phyloP scores from a whole-genome alignment of 2,329 filamentous ascomycete genomes.

The Pseudohalonectria lignicola region DNA sequence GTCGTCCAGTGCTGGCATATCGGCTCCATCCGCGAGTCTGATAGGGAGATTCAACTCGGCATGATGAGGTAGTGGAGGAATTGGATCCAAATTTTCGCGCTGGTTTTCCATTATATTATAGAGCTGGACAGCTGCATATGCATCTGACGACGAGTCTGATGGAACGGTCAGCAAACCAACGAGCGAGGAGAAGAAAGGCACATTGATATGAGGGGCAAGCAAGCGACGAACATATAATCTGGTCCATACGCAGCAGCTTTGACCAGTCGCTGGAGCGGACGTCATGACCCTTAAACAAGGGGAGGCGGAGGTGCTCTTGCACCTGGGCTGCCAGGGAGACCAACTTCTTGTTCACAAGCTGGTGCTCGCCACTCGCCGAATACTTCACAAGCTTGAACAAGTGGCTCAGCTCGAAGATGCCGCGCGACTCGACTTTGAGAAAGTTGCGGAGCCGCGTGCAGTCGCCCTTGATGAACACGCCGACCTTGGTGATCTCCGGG shows the following conservation, averaged over 20 bases:
- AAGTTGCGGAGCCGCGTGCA: constrained; percentile 56
- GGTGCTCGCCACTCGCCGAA: constrained; percentile 35
- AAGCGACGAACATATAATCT: constrained; percentile 56
- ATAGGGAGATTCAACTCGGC: constrained; percentile 59
- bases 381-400: constrained; percentile 69
- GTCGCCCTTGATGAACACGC: constrained; percentile 65
- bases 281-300: constrained; percentile 59
- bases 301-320: constrained; percentile 58
- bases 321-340: constrained; percentile 62
- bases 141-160: constrained; percentile 67
- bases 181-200: constrained; percentile 4
- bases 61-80: constrained; percentile 58
- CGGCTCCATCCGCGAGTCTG: constrained; percentile 34
- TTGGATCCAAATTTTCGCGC: constrained; percentile 53
- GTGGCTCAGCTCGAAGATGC: constrained; percentile 73
- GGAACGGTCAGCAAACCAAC: constrained; percentile 13
- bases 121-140: constrained; percentile 68
- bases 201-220: too few species aligned
- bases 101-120: constrained; percentile 62
- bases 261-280: constrained; percentile 73
- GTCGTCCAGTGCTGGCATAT: too few species aligned
- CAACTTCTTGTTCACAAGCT: constrained; percentile 52
- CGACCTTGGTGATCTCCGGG: constrained; percentile 57
- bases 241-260: constrained; percentile 44
- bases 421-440: constrained; percentile 52